These are phyloP conservation scores for Arachnopeziza araneosa DNA, from an alignment of 2,329 filamentous ascomycete genomes.

Conservation along the genomic window DNA sequence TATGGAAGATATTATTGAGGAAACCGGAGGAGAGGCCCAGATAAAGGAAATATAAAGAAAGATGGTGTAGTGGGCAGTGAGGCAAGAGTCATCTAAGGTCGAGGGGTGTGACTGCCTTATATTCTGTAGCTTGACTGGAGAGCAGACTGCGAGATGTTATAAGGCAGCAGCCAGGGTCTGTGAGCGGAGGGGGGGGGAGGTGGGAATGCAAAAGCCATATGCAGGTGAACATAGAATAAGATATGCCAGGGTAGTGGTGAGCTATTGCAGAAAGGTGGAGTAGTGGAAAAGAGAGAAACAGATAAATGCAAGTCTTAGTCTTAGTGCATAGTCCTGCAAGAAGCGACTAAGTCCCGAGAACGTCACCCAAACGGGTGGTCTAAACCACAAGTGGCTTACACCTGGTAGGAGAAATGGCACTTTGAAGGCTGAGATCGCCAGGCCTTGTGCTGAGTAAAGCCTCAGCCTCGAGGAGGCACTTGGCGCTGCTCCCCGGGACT, in stretches of 20 bases:
- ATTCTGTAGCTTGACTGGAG: conserved; percentile 14
- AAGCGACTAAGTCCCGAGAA: conserved; percentile 10
- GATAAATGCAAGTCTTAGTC: conserved; percentile 11
- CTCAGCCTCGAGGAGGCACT: conserved; percentile 25
- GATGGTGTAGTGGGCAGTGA: conserved; percentile 20
- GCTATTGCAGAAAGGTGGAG: conserved; percentile 22
- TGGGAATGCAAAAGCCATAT: conserved; percentile 20
- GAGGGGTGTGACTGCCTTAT: conserved; percentile 31
- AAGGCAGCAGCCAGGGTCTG: conserved; percentile 24
- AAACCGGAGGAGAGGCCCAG: conserved; percentile 27
- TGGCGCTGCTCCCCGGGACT: conserved; percentile 1
- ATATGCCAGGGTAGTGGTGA: conserved; percentile 17
- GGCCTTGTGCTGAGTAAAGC: conserved; percentile 21
- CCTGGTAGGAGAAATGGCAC: conserved; percentile 6
- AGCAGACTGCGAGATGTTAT: conserved; percentile 14
- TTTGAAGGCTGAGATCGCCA: conserved; percentile 24
- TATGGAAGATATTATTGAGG: conserved; percentile 29
- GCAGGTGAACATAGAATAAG: conserved; percentile 27
- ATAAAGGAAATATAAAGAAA: conserved; percentile 25
- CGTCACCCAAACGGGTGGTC: conserved; percentile 25
- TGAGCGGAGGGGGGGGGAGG: conserved; percentile 8
- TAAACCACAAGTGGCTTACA: conserved; percentile 18
- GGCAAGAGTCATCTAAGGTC: conserved; percentile 28
- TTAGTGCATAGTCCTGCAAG: conserved; percentile 14
- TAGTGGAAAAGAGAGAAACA: conserved; percentile 11